Evolutionary conservation across 352 stramenopile species (phyloP).

Genomic region (Globisporangium radiosum): DNA sequence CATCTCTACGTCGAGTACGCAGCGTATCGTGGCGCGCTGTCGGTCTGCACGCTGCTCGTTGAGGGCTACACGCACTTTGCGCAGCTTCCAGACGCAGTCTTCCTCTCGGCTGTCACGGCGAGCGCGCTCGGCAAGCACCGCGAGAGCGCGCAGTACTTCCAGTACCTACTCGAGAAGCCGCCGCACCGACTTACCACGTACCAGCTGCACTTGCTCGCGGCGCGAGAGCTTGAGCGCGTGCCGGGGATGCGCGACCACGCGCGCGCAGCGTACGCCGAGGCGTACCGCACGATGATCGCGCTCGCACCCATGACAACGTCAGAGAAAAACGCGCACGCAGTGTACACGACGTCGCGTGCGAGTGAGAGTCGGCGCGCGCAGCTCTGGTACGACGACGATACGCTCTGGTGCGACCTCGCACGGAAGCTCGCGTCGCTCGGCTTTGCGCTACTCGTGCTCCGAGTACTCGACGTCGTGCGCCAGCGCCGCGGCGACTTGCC

Average conservation of each 20-base stretch:
- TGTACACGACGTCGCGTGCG: slow-evolving; percentile 62
- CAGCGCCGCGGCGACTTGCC: slow-evolving; percentile 11
- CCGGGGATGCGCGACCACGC: slow-evolving; percentile 33
- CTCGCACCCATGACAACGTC: slow-evolving; percentile 36
- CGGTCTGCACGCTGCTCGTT: slow-evolving; percentile 59
- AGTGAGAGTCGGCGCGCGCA: slow-evolving; percentile 50
- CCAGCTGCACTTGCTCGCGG: slow-evolving; percentile 51
- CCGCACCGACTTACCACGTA: slow-evolving; percentile 42
- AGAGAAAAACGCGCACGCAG: slow-evolving; percentile 44
- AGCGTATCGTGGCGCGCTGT: slow-evolving; percentile 50
- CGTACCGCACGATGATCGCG: slow-evolving; percentile 48
- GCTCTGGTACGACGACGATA: slow-evolving; percentile 46
- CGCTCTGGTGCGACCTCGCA: slow-evolving; percentile 58
- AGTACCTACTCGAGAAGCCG: slow-evolving; percentile 54
- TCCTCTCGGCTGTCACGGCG: slow-evolving; percentile 55
- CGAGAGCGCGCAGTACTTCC: slow-evolving; percentile 69
- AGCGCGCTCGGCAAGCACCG: slow-evolving; percentile 40
- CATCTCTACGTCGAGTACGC: slow-evolving; percentile 68
- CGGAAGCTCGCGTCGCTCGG: slow-evolving; percentile 36
- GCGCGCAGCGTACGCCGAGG: slow-evolving; percentile 41
- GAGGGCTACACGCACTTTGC: slow-evolving; percentile 42
- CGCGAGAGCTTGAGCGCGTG: slow-evolving; percentile 39
- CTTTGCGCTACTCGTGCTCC: slow-evolving; percentile 35
- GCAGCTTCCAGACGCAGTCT: slow-evolving; percentile 48
- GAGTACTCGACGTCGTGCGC: slow-evolving; percentile 21